Percentiles rank a stretch among this genome's conserved stretches.
These are phyloP conservation scores for Bisporella sp. DNA, from an alignment of 2,329 filamentous ascomycete species.

Conservation along the genomic window DNA sequence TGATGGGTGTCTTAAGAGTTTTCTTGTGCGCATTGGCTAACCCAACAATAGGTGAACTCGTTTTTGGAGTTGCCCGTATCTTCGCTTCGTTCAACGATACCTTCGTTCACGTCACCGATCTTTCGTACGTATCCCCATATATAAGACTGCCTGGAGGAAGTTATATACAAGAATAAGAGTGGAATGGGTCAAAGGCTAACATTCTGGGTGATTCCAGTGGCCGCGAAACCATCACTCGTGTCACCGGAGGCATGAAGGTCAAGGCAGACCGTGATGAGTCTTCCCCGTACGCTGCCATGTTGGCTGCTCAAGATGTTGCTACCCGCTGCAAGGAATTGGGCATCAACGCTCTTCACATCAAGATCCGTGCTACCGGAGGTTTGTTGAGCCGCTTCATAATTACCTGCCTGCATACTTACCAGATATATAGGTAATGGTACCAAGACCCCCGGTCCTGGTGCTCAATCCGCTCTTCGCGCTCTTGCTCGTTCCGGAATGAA, in stretches of 20 bases:
- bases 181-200: constrained; percentile 49
- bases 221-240: constrained; percentile 99
- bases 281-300: constrained; percentile 99
- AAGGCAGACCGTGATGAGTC: constrained; percentile 99
- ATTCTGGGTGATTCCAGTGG: constrained; percentile 72
- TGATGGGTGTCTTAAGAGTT: too few relatives aligned
- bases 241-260: constrained; percentile 99
- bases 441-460: constrained; percentile 99
- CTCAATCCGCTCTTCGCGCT: constrained; percentile 97
- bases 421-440: constrained; percentile 75
- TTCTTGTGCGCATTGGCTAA: too few relatives aligned
- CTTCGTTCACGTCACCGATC: constrained; percentile 98
- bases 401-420: constrained; percentile 2
- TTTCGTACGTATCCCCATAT: constrained; percentile 57
- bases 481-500: constrained; percentile 99
- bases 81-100: constrained; percentile 68
- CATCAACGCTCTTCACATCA: constrained; percentile 98
- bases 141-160: constrained; percentile 9
- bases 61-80: constrained; percentile 74
- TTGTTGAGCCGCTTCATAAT: constrained; percentile 17
- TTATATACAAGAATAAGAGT: constrained; percentile 6
- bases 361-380: constrained; percentile 99
- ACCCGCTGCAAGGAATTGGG: constrained; percentile 78
- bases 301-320: constrained; percentile 98
- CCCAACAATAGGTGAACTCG: constrained; percentile 54